Percentiles rank a stretch among this genome's conserved stretches.
Evolutionary conservation across 768 basidiomycete species (phyloP).

Genomic region (Pleurotus eryngii): DNA sequence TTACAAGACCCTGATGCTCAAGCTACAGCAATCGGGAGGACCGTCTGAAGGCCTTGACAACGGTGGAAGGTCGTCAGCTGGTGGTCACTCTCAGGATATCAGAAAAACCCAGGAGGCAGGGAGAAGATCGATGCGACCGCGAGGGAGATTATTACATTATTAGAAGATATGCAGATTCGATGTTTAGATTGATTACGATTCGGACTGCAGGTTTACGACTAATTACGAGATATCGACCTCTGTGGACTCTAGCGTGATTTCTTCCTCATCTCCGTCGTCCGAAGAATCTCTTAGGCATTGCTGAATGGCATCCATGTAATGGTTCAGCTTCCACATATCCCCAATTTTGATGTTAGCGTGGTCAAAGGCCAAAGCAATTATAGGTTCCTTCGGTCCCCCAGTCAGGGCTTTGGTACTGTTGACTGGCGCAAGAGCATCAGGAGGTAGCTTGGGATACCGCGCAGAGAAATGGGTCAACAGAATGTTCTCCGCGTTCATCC

Average conservation of each 20-base stretch:
- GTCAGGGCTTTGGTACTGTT: slow-evolving; percentile 9
- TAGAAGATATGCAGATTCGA: slow-evolving; percentile 39
- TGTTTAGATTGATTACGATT: neutral
- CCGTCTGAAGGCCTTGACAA: slow-evolving; percentile 14
- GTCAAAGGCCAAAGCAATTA: slow-evolving; percentile 80
- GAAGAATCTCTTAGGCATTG: slow-evolving; percentile 52
- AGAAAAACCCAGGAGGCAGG: slow-evolving; percentile 16
- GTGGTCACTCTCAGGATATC: neutral
- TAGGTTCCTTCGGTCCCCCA: slow-evolving; percentile 30
- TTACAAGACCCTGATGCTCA: slow-evolving; percentile 22
- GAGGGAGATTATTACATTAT: slow-evolving; percentile 48
- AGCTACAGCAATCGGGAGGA: slow-evolving; percentile 9
- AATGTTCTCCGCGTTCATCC: slow-evolving; percentile 82
- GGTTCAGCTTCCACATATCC: slow-evolving; percentile 83
- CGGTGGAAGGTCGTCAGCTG: neutral
- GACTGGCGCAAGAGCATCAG: slow-evolving; percentile 29
- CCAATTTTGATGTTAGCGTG: slow-evolving; percentile 67
- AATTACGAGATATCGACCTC: slow-evolving; percentile 18
- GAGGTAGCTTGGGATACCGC: slow-evolving; percentile 86
- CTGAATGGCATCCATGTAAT: slow-evolving; percentile 71
- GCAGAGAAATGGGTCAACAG: slow-evolving; percentile 97
- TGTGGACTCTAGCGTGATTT: slow-evolving; percentile 17
- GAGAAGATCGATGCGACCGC: slow-evolving; percentile 41
- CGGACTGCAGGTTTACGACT: neutral
- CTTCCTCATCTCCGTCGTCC: slow-evolving; percentile 45